Percentiles rank a stretch among this genome's conserved stretches.
Evolutionary conservation across 106 monocot genomes (phyloP).

Genomic region (Allium fistulosum): DNA sequence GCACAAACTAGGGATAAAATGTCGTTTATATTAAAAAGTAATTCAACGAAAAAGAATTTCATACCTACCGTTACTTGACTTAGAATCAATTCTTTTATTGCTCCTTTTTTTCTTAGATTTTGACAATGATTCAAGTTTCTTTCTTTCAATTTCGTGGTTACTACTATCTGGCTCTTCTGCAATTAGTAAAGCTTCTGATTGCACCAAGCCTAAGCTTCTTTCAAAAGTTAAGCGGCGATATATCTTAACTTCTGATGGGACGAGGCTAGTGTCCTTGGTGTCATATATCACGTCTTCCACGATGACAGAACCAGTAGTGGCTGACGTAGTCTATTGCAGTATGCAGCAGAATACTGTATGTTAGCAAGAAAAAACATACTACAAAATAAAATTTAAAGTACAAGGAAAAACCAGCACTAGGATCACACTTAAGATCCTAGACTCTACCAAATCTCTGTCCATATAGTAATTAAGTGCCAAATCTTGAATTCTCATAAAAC

Average conservation of each 20-base stretch:
- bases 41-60: neutral
- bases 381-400: too few relatives aligned
- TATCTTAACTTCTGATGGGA: slow-evolving; percentile 20
- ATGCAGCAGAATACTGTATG: slow-evolving; percentile 1
- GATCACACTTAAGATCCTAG: too few relatives aligned
- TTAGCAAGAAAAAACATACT: neutral
- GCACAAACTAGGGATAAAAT: neutral
- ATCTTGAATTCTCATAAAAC: too few relatives aligned
- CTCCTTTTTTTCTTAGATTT: slow-evolving; percentile 50
- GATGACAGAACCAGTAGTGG: slow-evolving; percentile 70
- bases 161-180: slow-evolving; percentile 27
- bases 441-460: too few relatives aligned
- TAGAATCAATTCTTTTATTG: slow-evolving; percentile 24
- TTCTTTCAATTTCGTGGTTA: slow-evolving; percentile 21
- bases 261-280: slow-evolving; percentile 17
- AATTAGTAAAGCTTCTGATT: slow-evolving; percentile 78
- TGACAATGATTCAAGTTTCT: slow-evolving; percentile 19
- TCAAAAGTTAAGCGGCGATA: slow-evolving; percentile 87
- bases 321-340: slow-evolving; percentile 50
- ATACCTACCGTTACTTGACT: slow-evolving; percentile 16
- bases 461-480: too few relatives aligned
- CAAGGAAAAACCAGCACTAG: too few relatives aligned
- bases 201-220: slow-evolving; percentile 84
- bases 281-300: slow-evolving; percentile 93
- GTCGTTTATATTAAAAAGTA: neutral